Percentiles rank a stretch among this genome's conserved stretches.
phyloP scores from a whole-genome alignment of 2,329 filamentous ascomycete genomes.

The Beauveria scarabaeidicola region DNA sequence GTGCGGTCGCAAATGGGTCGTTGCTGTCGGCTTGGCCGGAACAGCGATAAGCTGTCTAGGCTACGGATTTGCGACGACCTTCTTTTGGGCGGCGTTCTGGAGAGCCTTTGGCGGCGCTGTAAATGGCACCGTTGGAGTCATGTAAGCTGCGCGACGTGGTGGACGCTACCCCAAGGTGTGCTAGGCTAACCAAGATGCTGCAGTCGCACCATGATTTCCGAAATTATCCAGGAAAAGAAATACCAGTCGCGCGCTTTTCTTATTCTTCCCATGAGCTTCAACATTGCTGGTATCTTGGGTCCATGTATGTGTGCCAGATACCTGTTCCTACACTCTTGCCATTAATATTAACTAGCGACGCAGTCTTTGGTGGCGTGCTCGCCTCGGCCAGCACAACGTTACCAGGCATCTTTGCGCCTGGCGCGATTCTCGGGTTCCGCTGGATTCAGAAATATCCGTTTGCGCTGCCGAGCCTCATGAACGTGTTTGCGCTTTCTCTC shows the following conservation, averaged over 20 bases:
- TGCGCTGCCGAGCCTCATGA: slow-evolving; percentile 60
- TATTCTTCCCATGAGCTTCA: slow-evolving; percentile 40
- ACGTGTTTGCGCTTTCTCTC: slow-evolving; percentile 48
- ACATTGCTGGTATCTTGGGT: slow-evolving; percentile 36
- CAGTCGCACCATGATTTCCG: slow-evolving; percentile 39
- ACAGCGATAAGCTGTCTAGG: slow-evolving; percentile 60
- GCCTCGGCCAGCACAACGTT: slow-evolving; percentile 57
- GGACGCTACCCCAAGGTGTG: background rate
- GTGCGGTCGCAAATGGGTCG: slow-evolving; percentile 58
- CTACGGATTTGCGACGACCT: slow-evolving; percentile 62
- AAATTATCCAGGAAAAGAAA: slow-evolving; percentile 39
- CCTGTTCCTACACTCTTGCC: background rate
- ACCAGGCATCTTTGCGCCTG: slow-evolving; percentile 53
- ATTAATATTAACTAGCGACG: background rate
- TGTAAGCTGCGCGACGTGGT: slow-evolving; percentile 25
- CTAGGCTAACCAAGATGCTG: background rate
- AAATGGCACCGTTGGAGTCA: slow-evolving; percentile 42
- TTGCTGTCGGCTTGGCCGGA: slow-evolving; percentile 61
- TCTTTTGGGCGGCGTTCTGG: slow-evolving; percentile 56
- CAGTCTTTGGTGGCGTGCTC: slow-evolving; percentile 55
- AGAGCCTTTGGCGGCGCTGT: slow-evolving; percentile 53
- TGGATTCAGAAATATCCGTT: slow-evolving; percentile 62
- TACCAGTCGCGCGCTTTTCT: slow-evolving; percentile 40
- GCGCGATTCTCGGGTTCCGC: slow-evolving; percentile 47
- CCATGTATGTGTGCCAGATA: slow-evolving; percentile 27